These are phyloP conservation scores for Hypomontagnella submonticulosa DNA, from an alignment of 495 filamentous ascomycete genomes.

Conservation along the genomic window DNA sequence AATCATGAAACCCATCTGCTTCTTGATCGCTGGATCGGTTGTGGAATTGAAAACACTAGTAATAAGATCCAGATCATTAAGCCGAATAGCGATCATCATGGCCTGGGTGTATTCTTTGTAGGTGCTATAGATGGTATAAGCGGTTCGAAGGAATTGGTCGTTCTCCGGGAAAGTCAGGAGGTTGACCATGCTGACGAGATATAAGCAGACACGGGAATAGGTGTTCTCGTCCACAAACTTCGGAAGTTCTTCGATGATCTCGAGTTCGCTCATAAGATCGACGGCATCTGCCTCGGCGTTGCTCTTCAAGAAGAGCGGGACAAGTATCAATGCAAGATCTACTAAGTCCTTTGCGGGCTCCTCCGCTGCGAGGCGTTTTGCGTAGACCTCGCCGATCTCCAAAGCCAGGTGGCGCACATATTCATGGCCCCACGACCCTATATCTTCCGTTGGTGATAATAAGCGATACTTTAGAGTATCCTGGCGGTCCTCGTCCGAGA, in stretches of 20 bases:
- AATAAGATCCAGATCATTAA: constrained; percentile 88
- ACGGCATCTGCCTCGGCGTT: constrained; percentile 99
- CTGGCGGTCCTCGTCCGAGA: constrained; percentile 93
- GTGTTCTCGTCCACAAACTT: constrained; percentile 93
- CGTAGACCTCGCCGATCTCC: constrained; percentile 94
- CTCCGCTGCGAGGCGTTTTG: constrained; percentile 70
- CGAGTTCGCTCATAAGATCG: constrained; percentile 93
- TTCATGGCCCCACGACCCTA: constrained; percentile 98
- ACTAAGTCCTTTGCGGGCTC: constrained; percentile 76
- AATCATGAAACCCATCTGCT: constrained; percentile 94
- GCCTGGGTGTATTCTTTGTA: constrained; percentile 94
- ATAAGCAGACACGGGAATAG: constrained; percentile 90
- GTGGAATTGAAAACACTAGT: constrained; percentile 80
- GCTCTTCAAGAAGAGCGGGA: constrained; percentile 95
- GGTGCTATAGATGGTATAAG: constrained; percentile 89
- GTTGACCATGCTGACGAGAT: constrained; percentile 99
- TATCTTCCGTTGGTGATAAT: constrained; percentile 87
- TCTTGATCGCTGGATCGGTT: constrained; percentile 82
- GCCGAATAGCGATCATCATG: constrained; percentile 90
- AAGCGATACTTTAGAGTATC: constrained; percentile 97
- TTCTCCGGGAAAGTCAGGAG: constrained; percentile 97
- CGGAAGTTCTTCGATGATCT: constrained; percentile 94
- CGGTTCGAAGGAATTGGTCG: constrained; percentile 88
- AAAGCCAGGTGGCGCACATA: constrained; percentile 96
- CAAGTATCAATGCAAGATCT: constrained; percentile 82